phyloP scores from a whole-genome alignment of 1,284 basidiomycete genomes.

The Cryptococcus sp. region DNA sequence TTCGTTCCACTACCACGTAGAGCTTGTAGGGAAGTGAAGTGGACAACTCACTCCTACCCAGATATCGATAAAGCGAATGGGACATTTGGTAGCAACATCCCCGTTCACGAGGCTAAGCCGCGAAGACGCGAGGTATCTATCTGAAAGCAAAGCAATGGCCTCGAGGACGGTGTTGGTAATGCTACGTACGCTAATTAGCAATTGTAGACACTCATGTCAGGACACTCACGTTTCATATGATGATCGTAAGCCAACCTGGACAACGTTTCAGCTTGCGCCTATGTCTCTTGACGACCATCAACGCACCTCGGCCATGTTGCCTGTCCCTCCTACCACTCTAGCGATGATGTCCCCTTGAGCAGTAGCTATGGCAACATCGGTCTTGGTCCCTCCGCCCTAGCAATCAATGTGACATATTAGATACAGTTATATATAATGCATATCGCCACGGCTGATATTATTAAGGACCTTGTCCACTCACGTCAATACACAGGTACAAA shows the following conservation, averaged over 20 bases:
- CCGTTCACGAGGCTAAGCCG: background rate
- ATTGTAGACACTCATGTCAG: background rate
- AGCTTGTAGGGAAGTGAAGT: background rate
- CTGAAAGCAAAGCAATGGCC: constrained; percentile 16
- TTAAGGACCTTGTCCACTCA: constrained; percentile 15
- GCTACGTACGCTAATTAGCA: constrained; percentile 19
- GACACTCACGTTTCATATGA: constrained; percentile 25
- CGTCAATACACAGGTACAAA: constrained; percentile 35
- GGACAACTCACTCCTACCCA: constrained; percentile 34
- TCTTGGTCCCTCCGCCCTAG: constrained; percentile 41
- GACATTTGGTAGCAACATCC: constrained; percentile 9
- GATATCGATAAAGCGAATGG: constrained; percentile 25
- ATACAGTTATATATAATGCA: too few species aligned
- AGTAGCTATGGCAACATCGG: constrained; percentile 32
- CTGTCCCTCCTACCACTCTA: constrained; percentile 29
- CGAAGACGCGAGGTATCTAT: background rate
- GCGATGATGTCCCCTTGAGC: constrained; percentile 16
- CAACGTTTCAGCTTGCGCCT: background rate
- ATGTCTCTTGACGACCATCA: background rate
- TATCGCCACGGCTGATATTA: too few species aligned
- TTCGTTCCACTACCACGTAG: too few species aligned
- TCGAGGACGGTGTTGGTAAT: constrained; percentile 24
- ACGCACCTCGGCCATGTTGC: constrained; percentile 40
- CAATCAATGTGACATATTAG: background rate
- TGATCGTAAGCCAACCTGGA: constrained; percentile 26